Percentiles rank a stretch among this genome's conserved stretches.
Evolutionary conservation across 148 eudicot species (phyloP).

Genomic region (Rhododendron ferrugineum): DNA sequence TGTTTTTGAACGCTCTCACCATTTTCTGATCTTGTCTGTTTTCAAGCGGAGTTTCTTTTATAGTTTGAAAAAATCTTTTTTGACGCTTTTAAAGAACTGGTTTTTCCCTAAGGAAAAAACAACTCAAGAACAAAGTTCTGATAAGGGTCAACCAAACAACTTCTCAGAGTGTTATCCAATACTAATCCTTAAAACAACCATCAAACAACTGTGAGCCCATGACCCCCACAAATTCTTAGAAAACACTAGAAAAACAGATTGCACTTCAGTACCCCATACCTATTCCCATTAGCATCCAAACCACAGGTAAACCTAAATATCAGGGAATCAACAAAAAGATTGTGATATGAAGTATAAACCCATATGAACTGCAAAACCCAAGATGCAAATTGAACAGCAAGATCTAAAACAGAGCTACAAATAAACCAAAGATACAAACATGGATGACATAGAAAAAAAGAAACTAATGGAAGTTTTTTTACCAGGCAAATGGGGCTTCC

Average conservation of each 20-base stretch:
- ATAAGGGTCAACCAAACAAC: background rate
- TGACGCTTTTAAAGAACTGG: background rate
- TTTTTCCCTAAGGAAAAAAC: background rate
- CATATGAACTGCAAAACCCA: background rate
- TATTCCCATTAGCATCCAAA: background rate
- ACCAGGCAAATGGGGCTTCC: conserved; percentile 91
- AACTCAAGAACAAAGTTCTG: background rate
- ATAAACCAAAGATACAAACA: background rate
- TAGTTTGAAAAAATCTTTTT: background rate
- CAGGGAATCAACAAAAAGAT: background rate
- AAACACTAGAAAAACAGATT: background rate
- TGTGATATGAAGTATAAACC: background rate
- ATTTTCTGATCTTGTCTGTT: background rate
- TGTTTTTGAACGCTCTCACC: background rate
- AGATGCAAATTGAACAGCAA: background rate
- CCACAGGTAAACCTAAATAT: background rate
- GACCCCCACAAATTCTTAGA: background rate
- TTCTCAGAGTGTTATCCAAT: background rate
- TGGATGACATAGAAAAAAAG: background rate
- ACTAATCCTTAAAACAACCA: background rate
- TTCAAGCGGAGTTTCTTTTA: background rate
- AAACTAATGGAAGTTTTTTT: background rate
- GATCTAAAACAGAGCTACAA: background rate
- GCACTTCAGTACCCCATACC: background rate
- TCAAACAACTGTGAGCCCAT: background rate